Conservation (phyloP, 192 early-diverging fungal genomes). For the Glomus cerebriforme region DNA sequence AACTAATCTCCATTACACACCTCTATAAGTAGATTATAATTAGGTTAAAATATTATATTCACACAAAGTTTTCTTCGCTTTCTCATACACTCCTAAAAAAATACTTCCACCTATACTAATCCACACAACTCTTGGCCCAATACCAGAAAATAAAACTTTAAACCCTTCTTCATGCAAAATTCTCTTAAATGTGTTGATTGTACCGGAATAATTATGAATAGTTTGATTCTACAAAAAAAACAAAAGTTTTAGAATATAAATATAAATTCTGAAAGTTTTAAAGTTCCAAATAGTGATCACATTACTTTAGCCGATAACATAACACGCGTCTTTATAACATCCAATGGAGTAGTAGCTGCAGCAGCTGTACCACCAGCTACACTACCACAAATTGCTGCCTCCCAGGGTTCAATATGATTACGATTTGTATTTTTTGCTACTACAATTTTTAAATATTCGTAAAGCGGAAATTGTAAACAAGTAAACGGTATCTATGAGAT, state of each 20-base stretch:
- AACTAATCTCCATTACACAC: too few species aligned
- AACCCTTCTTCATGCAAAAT: conserved; percentile 81
- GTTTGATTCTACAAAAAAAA: conserved; percentile 39
- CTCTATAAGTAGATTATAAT: too few species aligned
- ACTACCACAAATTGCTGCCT: conserved; percentile 85
- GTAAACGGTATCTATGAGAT: conserved; percentile 83
- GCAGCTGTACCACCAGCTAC: conserved; percentile 90
- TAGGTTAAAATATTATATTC: not conserved
- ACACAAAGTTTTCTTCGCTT: conserved; percentile 49
- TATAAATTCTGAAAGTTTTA: not conserved
- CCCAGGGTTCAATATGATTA: conserved; percentile 62
- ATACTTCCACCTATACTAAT: conserved; percentile 94
- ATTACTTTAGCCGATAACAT: conserved; percentile 85
- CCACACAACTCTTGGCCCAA: conserved; percentile 94
- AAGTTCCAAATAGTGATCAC: not conserved
- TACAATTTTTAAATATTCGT: conserved; percentile 81
- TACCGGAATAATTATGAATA: conserved; percentile 65
- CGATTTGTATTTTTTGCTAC: conserved; percentile 53
- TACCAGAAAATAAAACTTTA: conserved; percentile 78
- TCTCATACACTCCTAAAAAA: conserved; percentile 95
- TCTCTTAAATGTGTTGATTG: conserved; percentile 66
- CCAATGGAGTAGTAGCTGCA: conserved; percentile 89
- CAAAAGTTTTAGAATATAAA: conserved; percentile 23
- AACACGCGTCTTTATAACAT: conserved; percentile 94
- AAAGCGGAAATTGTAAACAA: conserved; percentile 95